Percentiles rank a stretch among this genome's conserved stretches.
These are phyloP conservation scores for Taphrina flavorubra DNA, from an alignment of 1,139 yeast genomes.

Conservation along the genomic window DNA sequence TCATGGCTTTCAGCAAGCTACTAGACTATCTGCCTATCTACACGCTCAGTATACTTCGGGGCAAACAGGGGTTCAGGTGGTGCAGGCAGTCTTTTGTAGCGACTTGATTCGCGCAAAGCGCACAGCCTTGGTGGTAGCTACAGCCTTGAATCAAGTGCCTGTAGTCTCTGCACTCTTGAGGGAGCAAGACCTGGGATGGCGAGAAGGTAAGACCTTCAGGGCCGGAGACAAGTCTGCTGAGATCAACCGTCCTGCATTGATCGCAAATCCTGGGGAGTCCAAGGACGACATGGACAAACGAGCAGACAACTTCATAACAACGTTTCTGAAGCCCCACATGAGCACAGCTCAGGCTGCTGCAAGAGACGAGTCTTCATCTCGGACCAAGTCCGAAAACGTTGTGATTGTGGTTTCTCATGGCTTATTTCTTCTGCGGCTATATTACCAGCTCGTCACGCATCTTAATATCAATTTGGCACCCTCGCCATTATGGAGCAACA, in stretches of 20 bases:
- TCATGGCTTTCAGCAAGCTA: conserved; percentile 34
- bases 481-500: conserved; percentile 33
- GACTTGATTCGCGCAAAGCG: conserved; percentile 25
- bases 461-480: conserved; percentile 15
- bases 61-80: background rate
- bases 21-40: conserved; percentile 14
- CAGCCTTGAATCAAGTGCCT: background rate
- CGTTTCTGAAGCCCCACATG: background rate
- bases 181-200: conserved; percentile 39
- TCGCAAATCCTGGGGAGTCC: conserved; percentile 22
- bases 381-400: background rate
- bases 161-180: conserved; percentile 1
- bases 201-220: conserved; percentile 28
- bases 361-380: background rate
- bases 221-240: conserved; percentile 23
- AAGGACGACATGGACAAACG: conserved; percentile 31
- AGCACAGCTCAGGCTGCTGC: background rate
- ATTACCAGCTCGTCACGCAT: background rate
- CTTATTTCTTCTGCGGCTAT: conserved; percentile 31
- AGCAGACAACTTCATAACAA: conserved; percentile 3
- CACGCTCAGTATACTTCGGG: background rate
- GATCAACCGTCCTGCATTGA: background rate
- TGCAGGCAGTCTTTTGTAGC: conserved; percentile 3
- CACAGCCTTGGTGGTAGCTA: conserved; percentile 23
- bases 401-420: conserved; percentile 37